Conservation (phyloP, 106 monocot genomes). For the Cymbidium sinense region DNA sequence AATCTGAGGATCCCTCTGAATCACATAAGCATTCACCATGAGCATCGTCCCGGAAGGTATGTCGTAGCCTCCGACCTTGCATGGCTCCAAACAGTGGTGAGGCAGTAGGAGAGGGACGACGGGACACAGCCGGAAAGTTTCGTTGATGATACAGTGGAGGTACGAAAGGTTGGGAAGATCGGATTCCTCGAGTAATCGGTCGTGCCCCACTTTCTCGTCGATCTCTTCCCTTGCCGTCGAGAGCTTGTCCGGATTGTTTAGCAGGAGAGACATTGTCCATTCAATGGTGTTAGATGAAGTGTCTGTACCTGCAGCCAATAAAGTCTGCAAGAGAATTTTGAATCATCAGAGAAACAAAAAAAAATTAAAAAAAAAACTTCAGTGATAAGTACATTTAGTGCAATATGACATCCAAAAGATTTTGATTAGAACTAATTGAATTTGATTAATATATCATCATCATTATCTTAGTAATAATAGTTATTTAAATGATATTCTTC, state of each 20-base stretch:
- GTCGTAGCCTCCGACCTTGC: conserved; percentile 7
- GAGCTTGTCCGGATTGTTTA: conserved; percentile 11
- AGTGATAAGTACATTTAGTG: too few species aligned
- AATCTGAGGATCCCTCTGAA: conserved; percentile 8
- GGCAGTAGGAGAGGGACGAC: conserved; percentile 9
- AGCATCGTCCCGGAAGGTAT: conserved; percentile 13
- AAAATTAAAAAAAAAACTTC: too few species aligned
- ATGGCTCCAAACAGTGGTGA: not conserved
- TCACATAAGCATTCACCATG: conserved; percentile 15
- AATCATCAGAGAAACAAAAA: too few species aligned
- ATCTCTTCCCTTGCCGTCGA: conserved; percentile 7
- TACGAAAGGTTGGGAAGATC: conserved; percentile 11
- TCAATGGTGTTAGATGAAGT: conserved; percentile 11
- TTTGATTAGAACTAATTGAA: too few species aligned
- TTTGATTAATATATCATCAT: too few species aligned
- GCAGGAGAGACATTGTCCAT: conserved; percentile 18
- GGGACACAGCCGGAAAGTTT: conserved; percentile 10
- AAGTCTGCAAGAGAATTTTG: conserved; percentile 8
- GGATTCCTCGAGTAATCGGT: conserved; percentile 7
- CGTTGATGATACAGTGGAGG: conserved; percentile 14
- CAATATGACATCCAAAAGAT: too few species aligned
- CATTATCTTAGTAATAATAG: too few species aligned
- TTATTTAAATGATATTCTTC: too few species aligned
- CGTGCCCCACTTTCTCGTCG: not conserved
- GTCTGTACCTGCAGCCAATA: conserved; percentile 10